Percentiles rank a stretch among this genome's conserved stretches.
Evolutionary conservation across 2,329 filamentous ascomycete species (phyloP).

Genomic region (Fusarium xyrophilum): DNA sequence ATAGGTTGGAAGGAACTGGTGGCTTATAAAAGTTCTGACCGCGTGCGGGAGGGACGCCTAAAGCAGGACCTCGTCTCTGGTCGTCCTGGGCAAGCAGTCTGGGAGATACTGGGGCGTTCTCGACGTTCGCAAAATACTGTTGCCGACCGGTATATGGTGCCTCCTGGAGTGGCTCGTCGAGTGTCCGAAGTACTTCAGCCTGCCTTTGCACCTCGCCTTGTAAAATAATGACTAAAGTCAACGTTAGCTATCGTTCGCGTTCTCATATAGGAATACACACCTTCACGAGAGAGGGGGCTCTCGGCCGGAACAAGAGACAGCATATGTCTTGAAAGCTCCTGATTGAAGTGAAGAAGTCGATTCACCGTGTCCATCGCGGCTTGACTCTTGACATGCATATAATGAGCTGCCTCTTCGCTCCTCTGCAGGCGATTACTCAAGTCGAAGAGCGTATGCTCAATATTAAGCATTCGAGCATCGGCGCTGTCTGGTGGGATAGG

Average conservation of each 20-base stretch:
- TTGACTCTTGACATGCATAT: constrained; percentile 82
- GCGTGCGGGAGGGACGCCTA: constrained; percentile 67
- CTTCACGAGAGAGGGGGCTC: constrained; percentile 79
- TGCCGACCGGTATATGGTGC: constrained; percentile 70
- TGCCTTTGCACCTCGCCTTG: constrained; percentile 69
- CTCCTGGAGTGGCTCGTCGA: constrained; percentile 71
- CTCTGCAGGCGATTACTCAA: constrained; percentile 77
- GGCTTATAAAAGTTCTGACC: constrained; percentile 73
- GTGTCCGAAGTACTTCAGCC: constrained; percentile 60
- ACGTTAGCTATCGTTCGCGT: constrained; percentile 21
- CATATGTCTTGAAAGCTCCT: constrained; percentile 80
- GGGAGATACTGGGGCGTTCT: constrained; percentile 84
- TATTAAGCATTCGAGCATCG: constrained; percentile 74
- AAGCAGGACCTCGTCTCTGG: constrained; percentile 73
- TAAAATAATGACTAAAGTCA: constrained; percentile 57
- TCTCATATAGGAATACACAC: constrained; percentile 58
- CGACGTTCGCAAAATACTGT: constrained; percentile 70
- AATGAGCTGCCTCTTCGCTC: constrained; percentile 82
- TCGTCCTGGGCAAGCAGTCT: constrained; percentile 88
- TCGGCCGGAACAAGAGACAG: constrained; percentile 78
- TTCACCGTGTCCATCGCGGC: constrained; percentile 80
- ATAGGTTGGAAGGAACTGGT: constrained; percentile 81
- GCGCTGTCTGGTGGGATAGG: constrained; percentile 73
- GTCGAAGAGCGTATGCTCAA: constrained; percentile 87
- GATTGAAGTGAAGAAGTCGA: constrained; percentile 76